Base-by-base conservation (phyloP, 148 eudicot genomes). In the Beta vulgaris region DNA sequence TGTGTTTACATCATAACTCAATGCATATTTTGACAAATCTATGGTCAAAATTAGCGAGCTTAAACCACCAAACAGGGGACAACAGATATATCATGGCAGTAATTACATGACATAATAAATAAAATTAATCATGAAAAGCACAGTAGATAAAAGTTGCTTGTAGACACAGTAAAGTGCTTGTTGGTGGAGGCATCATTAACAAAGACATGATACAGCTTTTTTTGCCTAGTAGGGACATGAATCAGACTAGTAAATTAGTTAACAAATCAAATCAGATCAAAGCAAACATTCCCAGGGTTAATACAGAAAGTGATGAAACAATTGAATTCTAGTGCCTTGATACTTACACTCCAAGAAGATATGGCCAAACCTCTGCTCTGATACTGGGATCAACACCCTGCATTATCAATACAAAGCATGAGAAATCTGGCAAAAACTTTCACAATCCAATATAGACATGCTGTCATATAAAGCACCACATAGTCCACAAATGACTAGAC, bases 271-370 rank as follows among this genome's bases (percentile, higher is more conserved):
- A 39, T 31, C 35, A 59, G 36, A 19, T 16, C 36, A 64, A 66
- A 32, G 71, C 0, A 53, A 28, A 53, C 43, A 35, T 42, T 6
- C 14, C 32, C 69, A 53, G 28, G 35, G 16, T 43, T 34, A 31
- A 64, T 7, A 16, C 34, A 19, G 39, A 37, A 55, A 58, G 64
- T 31, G 39, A 55, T n/a, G 32, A 37, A 55, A 26, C 14, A 57
- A 36, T 26, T 54, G 64, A 55, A 34, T 54, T 53, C 7, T 71
- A n/a, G 25, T 25, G 25, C 23, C 26, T 42, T 4, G 14, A 71
- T 72, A 81, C 98, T 94, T 91, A 94, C 98, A 94, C 93, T 65
- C 98, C 99, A 73, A 92, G 99, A 59, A 96, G 99, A 82, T 92
- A 96, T 34, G 97, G 99, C 99, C 99, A 96, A 82, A 92, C 99